phyloP scores from a whole-genome alignment of 2,329 filamentous ascomycete species.

The Periconia sp. region DNA sequence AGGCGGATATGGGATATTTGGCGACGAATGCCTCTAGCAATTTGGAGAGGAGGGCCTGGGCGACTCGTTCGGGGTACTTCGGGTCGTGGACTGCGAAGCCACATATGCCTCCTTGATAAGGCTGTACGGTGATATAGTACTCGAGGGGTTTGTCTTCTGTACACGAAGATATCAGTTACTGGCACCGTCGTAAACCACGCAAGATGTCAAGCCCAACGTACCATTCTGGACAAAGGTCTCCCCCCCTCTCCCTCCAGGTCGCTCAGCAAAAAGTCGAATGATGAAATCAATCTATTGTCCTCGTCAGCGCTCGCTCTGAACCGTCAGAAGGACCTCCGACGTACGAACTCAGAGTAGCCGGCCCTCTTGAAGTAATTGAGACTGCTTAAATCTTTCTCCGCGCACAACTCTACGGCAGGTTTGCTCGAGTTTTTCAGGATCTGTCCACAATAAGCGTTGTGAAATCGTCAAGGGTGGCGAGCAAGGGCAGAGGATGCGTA shows the following conservation, averaged over 20 bases:
- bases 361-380: constrained; percentile 76
- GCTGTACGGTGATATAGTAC: constrained; percentile 45
- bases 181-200: not conserved
- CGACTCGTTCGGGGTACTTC: constrained; percentile 68
- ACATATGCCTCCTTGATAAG: constrained; percentile 49
- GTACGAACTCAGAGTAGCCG: constrained; percentile 37
- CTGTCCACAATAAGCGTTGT: constrained; percentile 49
- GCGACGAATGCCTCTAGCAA: constrained; percentile 83
- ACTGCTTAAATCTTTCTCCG: constrained; percentile 74
- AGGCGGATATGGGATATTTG: constrained; percentile 71
- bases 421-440: constrained; percentile 77
- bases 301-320: not conserved
- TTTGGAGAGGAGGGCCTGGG: constrained; percentile 78
- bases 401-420: constrained; percentile 73
- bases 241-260: constrained; percentile 76
- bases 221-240: constrained; percentile 59
- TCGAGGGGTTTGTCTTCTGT: not conserved
- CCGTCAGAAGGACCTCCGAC: constrained; percentile 4
- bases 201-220: constrained; percentile 29
- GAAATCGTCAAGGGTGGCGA: constrained; percentile 15
- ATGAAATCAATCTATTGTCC: not conserved
- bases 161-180: not conserved
- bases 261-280: constrained; percentile 34
- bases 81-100: constrained; percentile 52
- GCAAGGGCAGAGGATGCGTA: constrained; percentile 49